Percentiles rank a stretch among this genome's conserved stretches.
phyloP scores from a whole-genome alignment of 257 asterid species.

The Leptodermis oblonga region DNA sequence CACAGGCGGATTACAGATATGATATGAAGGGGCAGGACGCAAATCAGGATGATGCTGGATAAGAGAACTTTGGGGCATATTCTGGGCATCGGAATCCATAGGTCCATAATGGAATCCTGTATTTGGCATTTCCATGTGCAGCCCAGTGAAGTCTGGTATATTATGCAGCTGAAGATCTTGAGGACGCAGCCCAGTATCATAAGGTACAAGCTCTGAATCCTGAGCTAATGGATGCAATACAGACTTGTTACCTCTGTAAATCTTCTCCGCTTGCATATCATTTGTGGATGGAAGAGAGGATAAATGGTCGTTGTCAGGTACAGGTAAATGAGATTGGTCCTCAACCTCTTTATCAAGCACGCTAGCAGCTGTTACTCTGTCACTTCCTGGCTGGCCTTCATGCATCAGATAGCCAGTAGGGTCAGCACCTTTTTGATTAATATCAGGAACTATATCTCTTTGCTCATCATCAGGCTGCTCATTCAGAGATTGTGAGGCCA shows the following conservation, averaged over 20 bases:
- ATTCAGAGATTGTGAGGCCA: constrained; percentile 28
- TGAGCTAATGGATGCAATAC: constrained; percentile 27
- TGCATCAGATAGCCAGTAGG: constrained; percentile 21
- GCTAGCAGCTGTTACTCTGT: constrained; percentile 16
- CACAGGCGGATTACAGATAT: constrained; percentile 28
- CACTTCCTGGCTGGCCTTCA: constrained; percentile 27
- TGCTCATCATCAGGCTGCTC: constrained; percentile 31
- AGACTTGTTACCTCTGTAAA: constrained; percentile 20
- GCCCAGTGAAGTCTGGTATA: constrained; percentile 22
- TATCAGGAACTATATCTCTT: constrained; percentile 28
- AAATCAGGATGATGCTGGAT: constrained; percentile 35
- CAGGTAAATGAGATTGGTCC: constrained; percentile 26
- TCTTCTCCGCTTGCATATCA: constrained; percentile 13
- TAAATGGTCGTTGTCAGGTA: constrained; percentile 26
- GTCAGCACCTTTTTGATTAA: constrained; percentile 22
- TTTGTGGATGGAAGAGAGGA: constrained; percentile 37
- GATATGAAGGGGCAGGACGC: constrained; percentile 32
- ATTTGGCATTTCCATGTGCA: constrained; percentile 28
- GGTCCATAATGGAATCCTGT: constrained; percentile 22
- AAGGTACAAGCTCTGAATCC: constrained; percentile 26
- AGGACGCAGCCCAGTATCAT: constrained; percentile 26
- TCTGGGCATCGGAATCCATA: constrained; percentile 17
- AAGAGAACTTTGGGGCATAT: constrained; percentile 23
- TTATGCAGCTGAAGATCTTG: constrained; percentile 24
- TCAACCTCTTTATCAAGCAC: constrained; percentile 26